Conservation (phyloP, 768 basidiomycete species). For the Mycena vulgaris region DNA sequence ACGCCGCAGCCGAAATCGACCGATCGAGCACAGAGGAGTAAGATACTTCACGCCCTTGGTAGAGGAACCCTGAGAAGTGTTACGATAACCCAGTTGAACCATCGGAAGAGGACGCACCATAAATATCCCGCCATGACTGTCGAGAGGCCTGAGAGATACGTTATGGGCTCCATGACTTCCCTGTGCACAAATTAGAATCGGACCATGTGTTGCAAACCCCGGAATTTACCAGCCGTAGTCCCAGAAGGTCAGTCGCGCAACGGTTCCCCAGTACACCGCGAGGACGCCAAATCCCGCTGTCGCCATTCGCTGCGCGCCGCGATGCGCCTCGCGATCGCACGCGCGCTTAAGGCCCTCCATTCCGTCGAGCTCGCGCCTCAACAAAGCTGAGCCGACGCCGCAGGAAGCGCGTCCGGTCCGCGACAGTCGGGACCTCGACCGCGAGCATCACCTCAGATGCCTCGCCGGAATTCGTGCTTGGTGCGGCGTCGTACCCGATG, state of each 20-base stretch:
- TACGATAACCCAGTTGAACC: too few species aligned
- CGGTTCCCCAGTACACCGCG: conserved; percentile 74
- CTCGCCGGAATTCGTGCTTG: conserved; percentile 14
- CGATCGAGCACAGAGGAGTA: conserved; percentile 74
- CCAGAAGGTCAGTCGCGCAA: conserved; percentile 77
- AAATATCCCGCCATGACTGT: conserved; percentile 75
- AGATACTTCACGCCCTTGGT: conserved; percentile 75
- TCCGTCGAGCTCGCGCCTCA: conserved; percentile 57
- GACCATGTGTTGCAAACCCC: background rate
- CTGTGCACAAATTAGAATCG: background rate
- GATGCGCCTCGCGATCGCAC: conserved; percentile 72
- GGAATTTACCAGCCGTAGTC: conserved; percentile 61
- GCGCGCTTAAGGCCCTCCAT: conserved; percentile 70
- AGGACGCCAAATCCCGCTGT: conserved; percentile 72
- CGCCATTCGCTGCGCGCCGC: conserved; percentile 70
- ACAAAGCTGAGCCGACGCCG: conserved; percentile 61
- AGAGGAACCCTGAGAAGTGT: conserved; percentile 63
- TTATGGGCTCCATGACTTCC: conserved; percentile 82
- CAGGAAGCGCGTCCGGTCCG: conserved; percentile 73
- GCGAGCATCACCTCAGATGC: conserved; percentile 49
- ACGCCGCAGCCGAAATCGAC: conserved; percentile 71
- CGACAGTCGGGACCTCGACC: conserved; percentile 75
- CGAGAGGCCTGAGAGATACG: conserved; percentile 74
- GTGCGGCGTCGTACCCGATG: conserved; percentile 48
- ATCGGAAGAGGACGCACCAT: conserved; percentile 53